These are phyloP conservation scores for Arthroderma uncinatum DNA, from an alignment of 2,329 filamentous ascomycete species.

Conservation along the genomic window DNA sequence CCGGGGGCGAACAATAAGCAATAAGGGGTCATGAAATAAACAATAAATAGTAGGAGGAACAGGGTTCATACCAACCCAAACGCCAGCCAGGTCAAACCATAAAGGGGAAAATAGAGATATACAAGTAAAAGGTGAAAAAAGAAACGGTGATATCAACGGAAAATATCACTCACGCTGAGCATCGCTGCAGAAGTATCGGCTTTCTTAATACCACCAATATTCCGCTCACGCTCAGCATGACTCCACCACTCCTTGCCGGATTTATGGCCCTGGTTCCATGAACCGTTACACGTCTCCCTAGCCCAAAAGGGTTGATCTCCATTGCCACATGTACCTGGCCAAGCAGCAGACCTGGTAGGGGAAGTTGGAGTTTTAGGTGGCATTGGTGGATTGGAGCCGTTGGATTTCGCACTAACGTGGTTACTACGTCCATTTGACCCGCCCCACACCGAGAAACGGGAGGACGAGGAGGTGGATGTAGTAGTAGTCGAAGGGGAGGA, in stretches of 20 bases:
- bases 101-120: neutral
- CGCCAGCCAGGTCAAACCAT: neutral
- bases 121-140: slow-evolving; percentile 15
- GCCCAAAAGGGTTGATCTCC: slow-evolving; percentile 28
- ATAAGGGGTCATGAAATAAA: neutral
- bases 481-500: slow-evolving; percentile 9
- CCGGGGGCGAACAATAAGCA: neutral
- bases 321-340: slow-evolving; percentile 13
- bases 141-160: slow-evolving; percentile 12
- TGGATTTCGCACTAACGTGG: neutral
- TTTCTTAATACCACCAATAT: slow-evolving; percentile 1
- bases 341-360: slow-evolving; percentile 10
- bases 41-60: neutral
- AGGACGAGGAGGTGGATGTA: slow-evolving; percentile 10
- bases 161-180: neutral
- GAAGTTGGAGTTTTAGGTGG: slow-evolving; percentile 14
- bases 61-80: neutral
- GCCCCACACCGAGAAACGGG: slow-evolving; percentile 13
- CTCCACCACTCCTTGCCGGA: slow-evolving; percentile 36
- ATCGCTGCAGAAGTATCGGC: neutral
- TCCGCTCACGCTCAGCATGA: slow-evolving; percentile 35
- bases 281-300: slow-evolving; percentile 34
- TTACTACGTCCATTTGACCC: neutral
- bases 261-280: slow-evolving; percentile 33
- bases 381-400: slow-evolving; percentile 16